Conservation (phyloP, 305 asterid genomes). For the Fraxinus xanthoxyloides region DNA sequence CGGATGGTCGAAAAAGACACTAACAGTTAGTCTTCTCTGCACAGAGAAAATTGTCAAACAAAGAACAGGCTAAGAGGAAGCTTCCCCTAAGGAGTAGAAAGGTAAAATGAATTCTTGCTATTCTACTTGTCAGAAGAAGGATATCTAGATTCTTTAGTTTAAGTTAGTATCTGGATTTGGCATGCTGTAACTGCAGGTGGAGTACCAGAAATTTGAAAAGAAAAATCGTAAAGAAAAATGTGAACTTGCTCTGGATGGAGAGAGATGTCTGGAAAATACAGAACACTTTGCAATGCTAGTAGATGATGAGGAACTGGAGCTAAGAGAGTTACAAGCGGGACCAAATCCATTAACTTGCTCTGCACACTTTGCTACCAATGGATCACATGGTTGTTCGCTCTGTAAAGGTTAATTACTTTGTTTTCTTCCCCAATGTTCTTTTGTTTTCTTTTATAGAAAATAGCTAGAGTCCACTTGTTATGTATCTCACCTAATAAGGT, state of each 20-base stretch:
- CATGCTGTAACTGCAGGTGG: constrained; percentile 37
- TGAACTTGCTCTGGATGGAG: constrained; percentile 63
- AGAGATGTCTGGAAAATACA: constrained; percentile 42
- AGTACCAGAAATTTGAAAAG: constrained; percentile 46
- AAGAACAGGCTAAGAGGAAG: constrained; percentile 61
- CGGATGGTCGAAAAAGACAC: constrained; percentile 15
- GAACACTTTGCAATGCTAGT: constrained; percentile 45
- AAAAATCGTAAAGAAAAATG: constrained; percentile 56
- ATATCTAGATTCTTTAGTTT: background rate
- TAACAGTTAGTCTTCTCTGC: constrained; percentile 22
- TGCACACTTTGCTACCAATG: constrained; percentile 64
- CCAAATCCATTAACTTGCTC: constrained; percentile 74
- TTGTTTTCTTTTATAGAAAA: background rate
- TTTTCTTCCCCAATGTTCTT: constrained; percentile 10
- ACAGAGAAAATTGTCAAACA: constrained; percentile 67
- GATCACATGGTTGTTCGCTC: constrained; percentile 78
- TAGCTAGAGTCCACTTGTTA: constrained; percentile 8
- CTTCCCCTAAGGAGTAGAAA: constrained; percentile 51
- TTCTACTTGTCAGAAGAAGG: background rate
- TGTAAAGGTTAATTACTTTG: constrained; percentile 69
- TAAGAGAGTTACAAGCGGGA: constrained; percentile 74
- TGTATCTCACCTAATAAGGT: constrained; percentile 9
- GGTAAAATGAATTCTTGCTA: constrained; percentile 32
- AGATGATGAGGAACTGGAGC: constrained; percentile 95
- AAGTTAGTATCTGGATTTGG: constrained; percentile 11